A percentile compares a stretch with the other conserved stretches of the same genome.
Conservation (phyloP, 169 alveolate species). For the Pseudocohnilembus persalinus region DNA sequence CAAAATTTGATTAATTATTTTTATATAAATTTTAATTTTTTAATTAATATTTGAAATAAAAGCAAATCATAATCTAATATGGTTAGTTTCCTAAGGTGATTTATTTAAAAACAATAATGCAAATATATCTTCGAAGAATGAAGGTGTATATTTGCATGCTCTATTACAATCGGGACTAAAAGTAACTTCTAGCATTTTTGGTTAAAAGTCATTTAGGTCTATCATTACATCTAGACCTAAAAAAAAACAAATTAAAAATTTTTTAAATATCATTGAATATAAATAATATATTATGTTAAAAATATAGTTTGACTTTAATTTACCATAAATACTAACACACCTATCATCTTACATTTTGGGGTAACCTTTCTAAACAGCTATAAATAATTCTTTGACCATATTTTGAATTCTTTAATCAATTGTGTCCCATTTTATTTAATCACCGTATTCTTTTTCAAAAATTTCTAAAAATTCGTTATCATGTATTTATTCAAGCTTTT, state of each 20-base stretch:
- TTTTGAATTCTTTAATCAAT: conserved; percentile 58
- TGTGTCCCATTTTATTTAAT: conserved; percentile 56
- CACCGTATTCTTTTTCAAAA: conserved; percentile 59
- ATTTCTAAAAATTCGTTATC: conserved; percentile 66
- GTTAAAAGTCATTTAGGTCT: conserved; percentile 57
- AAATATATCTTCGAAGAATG: conserved; percentile 73
- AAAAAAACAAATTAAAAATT: conserved; percentile 54
- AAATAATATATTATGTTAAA: too few species aligned
- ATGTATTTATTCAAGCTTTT: conserved; percentile 55
- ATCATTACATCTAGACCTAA: conserved; percentile 86
- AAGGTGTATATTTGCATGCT: conserved; percentile 74
- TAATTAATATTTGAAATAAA: too few species aligned
- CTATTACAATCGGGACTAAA: conserved; percentile 85
- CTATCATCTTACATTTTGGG: conserved; percentile 45
- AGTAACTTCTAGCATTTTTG: conserved; percentile 79
- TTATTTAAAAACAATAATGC: conserved; percentile 51
- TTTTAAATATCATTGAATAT: too few species aligned
- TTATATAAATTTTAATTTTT: too few species aligned
- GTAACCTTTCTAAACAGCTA: conserved; percentile 40
- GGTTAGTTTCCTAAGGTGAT: background rate
- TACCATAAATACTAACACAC: conserved; percentile 56
- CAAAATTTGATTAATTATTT: too few species aligned
- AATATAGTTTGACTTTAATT: conserved; percentile 8
- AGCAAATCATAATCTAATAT: too few species aligned
- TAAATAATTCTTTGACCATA: conserved; percentile 66